Base-by-base conservation (phyloP, 257 asterid genomes). In the Rubia yunnanensis region DNA sequence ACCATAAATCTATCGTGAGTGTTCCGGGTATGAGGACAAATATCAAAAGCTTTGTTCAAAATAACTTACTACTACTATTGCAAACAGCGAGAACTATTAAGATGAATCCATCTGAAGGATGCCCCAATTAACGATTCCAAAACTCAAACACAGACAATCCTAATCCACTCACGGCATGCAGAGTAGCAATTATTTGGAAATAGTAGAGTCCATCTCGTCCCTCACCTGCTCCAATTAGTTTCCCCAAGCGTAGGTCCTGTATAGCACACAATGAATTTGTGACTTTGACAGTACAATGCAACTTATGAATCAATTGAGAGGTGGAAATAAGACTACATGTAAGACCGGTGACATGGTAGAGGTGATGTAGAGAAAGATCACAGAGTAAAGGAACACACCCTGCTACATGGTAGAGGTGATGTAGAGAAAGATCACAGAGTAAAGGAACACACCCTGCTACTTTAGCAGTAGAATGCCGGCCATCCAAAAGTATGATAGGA, bases 181-280 rank as follows among this genome's bases (percentile, higher is more conserved):
- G n/a, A n/a, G n/a, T n/a, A n/a, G n/a, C n/a, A n/a, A n/a, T n/a
- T n/a, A n/a, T n/a, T 11, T 8, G 3, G 28, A 48, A 32, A 50
- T 66, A 49, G 61, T 48, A 66, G 18, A 65, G 70, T 44, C 64
- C 69, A 5, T 32, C 56, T 7, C 54, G 36, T 23, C 53, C 11
- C 55, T 70, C 69, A 70, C 69, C 69, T 39, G 63, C 48, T 20
- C 74, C 74, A 70, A 70, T 70, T 56, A 63, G 30, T 53, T 60
- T 70, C 74, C 74, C 50, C 68, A 39, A 5, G 24, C 1, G 46
- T 53, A 18, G 54, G 68, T 70, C 74, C 63, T 61, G 54, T 8
- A 61, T 30, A 31, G 50, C 24, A 60, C 74, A 70, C 11, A 18
- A n/a, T n/a, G 5, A 41, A 49, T 18, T 3, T 48, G 68, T 58